A percentile compares a stretch with the other conserved stretches of the same genome.
These are phyloP conservation scores for Fusarium neocosmosporiellum DNA, from an alignment of 2,329 filamentous ascomycete species.

Conservation along the genomic window DNA sequence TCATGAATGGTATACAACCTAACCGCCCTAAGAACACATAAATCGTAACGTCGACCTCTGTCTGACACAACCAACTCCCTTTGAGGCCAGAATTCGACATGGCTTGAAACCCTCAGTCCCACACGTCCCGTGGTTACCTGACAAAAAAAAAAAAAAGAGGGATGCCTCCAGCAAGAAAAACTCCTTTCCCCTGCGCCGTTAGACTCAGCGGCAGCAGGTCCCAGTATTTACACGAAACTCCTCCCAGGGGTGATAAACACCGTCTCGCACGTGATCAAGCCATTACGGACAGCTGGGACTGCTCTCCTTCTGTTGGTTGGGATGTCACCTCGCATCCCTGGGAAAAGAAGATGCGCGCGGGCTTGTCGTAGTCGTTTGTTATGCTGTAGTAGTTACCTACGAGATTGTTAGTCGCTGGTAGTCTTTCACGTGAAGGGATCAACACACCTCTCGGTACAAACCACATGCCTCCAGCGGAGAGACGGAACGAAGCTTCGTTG, in stretches of 20 bases:
- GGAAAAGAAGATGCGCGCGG: constrained; percentile 88
- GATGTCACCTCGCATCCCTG: constrained; percentile 77
- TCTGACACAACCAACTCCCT: constrained; percentile 12
- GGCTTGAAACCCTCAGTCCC: neutral
- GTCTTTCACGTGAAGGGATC: neutral
- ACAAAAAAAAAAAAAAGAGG: neutral
- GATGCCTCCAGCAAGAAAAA: constrained; percentile 6
- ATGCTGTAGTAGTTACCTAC: constrained; percentile 97
- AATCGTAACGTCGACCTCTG: constrained; percentile 36
- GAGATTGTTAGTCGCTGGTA: constrained; percentile 8
- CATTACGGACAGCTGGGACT: constrained; percentile 36
- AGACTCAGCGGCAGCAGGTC: neutral
- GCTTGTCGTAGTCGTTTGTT: constrained; percentile 77
- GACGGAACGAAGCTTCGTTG: constrained; percentile 80
- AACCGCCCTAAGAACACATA: constrained; percentile 27
- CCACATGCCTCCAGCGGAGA: constrained; percentile 89
- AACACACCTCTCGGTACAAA: constrained; percentile 92
- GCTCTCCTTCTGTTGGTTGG: constrained; percentile 37
- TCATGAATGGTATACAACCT: constrained; percentile 40
- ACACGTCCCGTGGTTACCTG: neutral
- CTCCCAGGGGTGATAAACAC: neutral
- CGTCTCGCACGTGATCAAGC: constrained; percentile 10
- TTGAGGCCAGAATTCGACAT: constrained; percentile 14
- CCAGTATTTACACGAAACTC: constrained; percentile 2
- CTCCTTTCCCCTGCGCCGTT: neutral